Base-by-base conservation (phyloP, 441 rosid genomes). In the Pelargonium cotyledonis region DNA sequence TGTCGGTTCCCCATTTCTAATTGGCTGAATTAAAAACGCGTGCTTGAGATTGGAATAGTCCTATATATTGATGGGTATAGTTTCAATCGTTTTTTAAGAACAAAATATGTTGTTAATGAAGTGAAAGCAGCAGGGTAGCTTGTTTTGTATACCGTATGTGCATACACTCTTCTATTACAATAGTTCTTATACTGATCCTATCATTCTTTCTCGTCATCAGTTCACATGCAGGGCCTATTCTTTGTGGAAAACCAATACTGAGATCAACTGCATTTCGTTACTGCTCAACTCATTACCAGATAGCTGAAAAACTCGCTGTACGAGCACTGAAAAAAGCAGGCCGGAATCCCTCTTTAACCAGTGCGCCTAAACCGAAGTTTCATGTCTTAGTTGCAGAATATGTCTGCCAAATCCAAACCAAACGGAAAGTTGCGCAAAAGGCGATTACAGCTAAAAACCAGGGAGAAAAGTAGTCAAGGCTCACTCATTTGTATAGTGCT, bases 321-420 rank as follows among this genome's bases (percentile, higher is more conserved):
- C 68, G 78, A 51, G 80, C 80, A 12, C 55, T 78, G 62, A 78
- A 65, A 51, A 78, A 70, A 70, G 75, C 70, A 26, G 80, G 78
- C 60, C 78, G 68, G 44, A 78, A 74, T 71, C 73, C 75, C 58
- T 47, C 78, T 47, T 74, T 70, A 6, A 29, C 77, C 43, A 68
- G 47, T 65, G 75, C 65, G 64, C 65, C 75, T 63, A 70, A 78
- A 62, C 81, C 78, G 0, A 78, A 78, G 73, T 55, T 78, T 16
- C 78, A 78, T 53, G 63, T 74, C n/a, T 14, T 78, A 18, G 71
- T 78, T 68, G 65, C 76, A 0, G 81, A 78, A 57, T 74, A 68
- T 12, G 76, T 78, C 31, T 71, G 46, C 10, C 76, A 68, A 65
- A 75, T 78, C 69, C 81, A 78, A 72, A 21, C 67, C 14, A 69